Conservation (phyloP, 495 filamentous ascomycete genomes). For the Xylaria longipes region DNA sequence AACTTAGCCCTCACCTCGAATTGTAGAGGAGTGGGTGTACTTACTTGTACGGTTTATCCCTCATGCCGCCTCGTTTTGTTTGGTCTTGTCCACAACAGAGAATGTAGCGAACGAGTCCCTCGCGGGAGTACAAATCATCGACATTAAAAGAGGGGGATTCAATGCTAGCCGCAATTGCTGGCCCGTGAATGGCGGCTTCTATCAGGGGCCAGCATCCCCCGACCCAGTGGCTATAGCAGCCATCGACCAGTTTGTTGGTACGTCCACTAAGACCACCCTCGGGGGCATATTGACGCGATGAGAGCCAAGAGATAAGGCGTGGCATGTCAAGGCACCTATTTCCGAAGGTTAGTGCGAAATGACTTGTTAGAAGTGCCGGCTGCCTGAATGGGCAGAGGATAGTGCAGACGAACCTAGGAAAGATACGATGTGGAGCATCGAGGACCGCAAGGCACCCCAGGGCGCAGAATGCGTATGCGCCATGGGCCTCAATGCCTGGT, state of each 20-base stretch:
- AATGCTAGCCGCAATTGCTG: conserved; percentile 35
- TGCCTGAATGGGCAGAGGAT: neutral
- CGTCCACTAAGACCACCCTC: conserved; percentile 91
- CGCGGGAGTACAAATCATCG: conserved; percentile 73
- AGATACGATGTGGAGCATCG: conserved; percentile 72
- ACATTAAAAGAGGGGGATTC: conserved; percentile 40
- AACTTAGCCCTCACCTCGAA: conserved; percentile 30
- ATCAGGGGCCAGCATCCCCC: conserved; percentile 92
- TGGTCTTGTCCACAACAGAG: conserved; percentile 82
- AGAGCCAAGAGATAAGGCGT: conserved; percentile 82
- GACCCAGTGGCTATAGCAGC: conserved; percentile 97
- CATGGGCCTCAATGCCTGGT: conserved; percentile 89
- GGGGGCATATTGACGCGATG: conserved; percentile 84
- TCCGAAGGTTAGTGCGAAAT: conserved; percentile 22
- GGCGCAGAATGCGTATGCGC: conserved; percentile 95
- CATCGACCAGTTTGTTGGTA: conserved; percentile 98
- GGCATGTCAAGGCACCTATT: conserved; percentile 78
- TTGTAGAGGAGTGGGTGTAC: conserved; percentile 42
- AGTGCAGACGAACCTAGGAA: conserved; percentile 62
- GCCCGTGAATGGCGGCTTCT: conserved; percentile 74
- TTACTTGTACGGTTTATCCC: conserved; percentile 93
- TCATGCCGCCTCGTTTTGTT: conserved; percentile 73
- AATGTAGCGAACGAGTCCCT: conserved; percentile 87
- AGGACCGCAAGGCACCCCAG: conserved; percentile 85
- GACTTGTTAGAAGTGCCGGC: conserved; percentile 15